A percentile compares a stretch with the other conserved stretches of the same genome.
Conservation (phyloP, 2,329 filamentous ascomycete species). For the Leptographium radiaticola region DNA sequence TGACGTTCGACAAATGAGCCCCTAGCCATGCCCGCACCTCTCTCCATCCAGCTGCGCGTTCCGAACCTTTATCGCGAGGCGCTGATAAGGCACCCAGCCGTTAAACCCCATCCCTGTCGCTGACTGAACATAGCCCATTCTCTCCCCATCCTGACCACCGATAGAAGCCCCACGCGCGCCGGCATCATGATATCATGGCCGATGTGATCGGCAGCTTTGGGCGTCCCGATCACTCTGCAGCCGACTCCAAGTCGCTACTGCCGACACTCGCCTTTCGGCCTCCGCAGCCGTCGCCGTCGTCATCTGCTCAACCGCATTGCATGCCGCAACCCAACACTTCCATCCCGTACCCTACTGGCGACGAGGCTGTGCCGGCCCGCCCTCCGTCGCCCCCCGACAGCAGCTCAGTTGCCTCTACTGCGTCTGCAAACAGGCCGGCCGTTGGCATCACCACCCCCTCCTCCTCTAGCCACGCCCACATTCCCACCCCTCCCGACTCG, state of each 20-base stretch:
- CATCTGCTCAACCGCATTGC: background rate
- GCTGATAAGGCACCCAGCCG: constrained; percentile 9
- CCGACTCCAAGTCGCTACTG: constrained; percentile 26
- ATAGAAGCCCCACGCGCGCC: background rate
- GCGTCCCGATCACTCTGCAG: constrained; percentile 57
- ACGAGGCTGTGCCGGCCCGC: background rate
- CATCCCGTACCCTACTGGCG: background rate
- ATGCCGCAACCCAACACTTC: background rate
- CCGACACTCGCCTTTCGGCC: background rate
- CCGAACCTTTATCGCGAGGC: constrained; percentile 10
- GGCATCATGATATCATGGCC: constrained; percentile 40
- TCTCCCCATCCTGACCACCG: background rate
- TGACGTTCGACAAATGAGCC: too few species aligned
- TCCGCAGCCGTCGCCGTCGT: background rate
- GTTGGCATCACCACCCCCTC: constrained; percentile 1
- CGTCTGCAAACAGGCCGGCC: background rate
- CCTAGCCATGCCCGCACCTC: background rate
- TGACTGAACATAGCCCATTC: background rate
- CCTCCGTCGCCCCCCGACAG: constrained; percentile 5
- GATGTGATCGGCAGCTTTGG: constrained; percentile 53
- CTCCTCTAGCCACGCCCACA: constrained; percentile 6
- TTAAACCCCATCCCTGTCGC: background rate
- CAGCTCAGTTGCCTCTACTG: background rate
- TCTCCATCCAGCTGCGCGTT: background rate
- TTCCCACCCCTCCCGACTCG: constrained; percentile 42